These are phyloP conservation scores for Phytophthora quininea DNA, from an alignment of 352 stramenopile species.

Conservation along the genomic window DNA sequence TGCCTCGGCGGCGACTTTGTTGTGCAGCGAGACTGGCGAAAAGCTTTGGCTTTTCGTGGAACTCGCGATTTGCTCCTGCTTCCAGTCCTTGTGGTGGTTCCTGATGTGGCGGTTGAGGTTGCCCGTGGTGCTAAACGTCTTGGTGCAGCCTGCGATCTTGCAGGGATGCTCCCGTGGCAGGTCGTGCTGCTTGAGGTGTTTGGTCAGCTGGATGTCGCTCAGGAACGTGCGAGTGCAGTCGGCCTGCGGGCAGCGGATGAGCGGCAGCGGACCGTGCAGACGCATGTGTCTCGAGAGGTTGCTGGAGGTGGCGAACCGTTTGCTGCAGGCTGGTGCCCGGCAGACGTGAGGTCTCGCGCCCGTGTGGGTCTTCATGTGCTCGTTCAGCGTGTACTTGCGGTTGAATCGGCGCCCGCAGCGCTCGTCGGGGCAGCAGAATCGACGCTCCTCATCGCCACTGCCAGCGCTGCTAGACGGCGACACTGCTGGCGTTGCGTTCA, in stretches of 20 bases:
- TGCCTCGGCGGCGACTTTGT: neutral
- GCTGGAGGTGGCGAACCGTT: conserved; percentile 63
- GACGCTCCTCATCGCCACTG: conserved; percentile 18
- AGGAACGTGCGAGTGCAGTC: conserved; percentile 39
- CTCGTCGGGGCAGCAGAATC: conserved; percentile 30
- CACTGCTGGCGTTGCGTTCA: too few species aligned
- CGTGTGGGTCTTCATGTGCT: conserved; percentile 70
- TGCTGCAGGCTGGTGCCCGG: conserved; percentile 38
- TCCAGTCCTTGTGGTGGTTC: conserved; percentile 28
- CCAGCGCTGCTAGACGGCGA: neutral
- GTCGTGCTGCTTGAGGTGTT: conserved; percentile 55
- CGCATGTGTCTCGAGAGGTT: conserved; percentile 67
- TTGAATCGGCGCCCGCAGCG: conserved; percentile 40
- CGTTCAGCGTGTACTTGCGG: conserved; percentile 60
- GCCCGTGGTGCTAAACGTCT: conserved; percentile 65
- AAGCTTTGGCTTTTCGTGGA: neutral
- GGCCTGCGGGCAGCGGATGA: conserved; percentile 34
- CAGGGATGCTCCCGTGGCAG: conserved; percentile 32
- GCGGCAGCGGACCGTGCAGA: conserved; percentile 46
- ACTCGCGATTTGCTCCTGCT: conserved; percentile 20
- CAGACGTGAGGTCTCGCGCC: conserved; percentile 60
- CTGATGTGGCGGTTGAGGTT: conserved; percentile 64
- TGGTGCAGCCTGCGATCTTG: conserved; percentile 40
- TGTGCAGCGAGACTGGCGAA: neutral
- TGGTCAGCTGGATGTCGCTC: conserved; percentile 47